Percentiles rank a stretch among this genome's conserved stretches.
These are phyloP conservation scores for Byssothecium circinans DNA, from an alignment of 2,329 filamentous ascomycete genomes.

Conservation along the genomic window DNA sequence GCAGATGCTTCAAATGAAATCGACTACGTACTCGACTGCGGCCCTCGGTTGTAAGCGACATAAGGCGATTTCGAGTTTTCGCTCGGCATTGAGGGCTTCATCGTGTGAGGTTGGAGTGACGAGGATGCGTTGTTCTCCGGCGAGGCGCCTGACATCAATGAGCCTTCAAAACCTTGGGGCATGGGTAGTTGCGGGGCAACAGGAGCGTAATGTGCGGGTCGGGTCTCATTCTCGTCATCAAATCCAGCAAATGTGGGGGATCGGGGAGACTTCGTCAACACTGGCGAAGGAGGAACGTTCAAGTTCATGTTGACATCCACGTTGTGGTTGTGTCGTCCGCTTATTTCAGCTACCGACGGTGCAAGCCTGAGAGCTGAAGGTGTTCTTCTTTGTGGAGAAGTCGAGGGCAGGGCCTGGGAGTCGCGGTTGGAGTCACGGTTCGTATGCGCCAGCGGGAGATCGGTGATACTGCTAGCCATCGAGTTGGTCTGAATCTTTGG, in stretches of 20 bases:
- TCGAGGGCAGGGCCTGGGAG: conserved; percentile 18
- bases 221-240: conserved; percentile 19
- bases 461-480: conserved; percentile 37
- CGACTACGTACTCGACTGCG: conserved; percentile 1
- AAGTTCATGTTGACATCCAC: conserved; percentile 40
- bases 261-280: conserved; percentile 16
- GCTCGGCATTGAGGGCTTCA: neutral
- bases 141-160: conserved; percentile 26
- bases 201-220: conserved; percentile 30
- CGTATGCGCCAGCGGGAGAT: conserved; percentile 29
- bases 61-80: neutral
- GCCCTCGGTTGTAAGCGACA: neutral
- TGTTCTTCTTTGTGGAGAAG: conserved; percentile 17
- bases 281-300: conserved; percentile 36
- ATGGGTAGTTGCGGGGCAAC: conserved; percentile 25
- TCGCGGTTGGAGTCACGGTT: conserved; percentile 17
- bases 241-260: conserved; percentile 31
- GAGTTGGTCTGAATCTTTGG: conserved; percentile 36
- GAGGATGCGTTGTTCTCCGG: conserved; percentile 22
- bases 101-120: conserved; percentile 20
- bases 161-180: conserved; percentile 28
- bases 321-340: conserved; percentile 38
- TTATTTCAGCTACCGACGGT: conserved; percentile 43
- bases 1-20: conserved; percentile 26
- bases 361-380: conserved; percentile 27